Base-by-base conservation (phyloP, 768 basidiomycete species). In the Sistotremastrum niveocremeum region DNA sequence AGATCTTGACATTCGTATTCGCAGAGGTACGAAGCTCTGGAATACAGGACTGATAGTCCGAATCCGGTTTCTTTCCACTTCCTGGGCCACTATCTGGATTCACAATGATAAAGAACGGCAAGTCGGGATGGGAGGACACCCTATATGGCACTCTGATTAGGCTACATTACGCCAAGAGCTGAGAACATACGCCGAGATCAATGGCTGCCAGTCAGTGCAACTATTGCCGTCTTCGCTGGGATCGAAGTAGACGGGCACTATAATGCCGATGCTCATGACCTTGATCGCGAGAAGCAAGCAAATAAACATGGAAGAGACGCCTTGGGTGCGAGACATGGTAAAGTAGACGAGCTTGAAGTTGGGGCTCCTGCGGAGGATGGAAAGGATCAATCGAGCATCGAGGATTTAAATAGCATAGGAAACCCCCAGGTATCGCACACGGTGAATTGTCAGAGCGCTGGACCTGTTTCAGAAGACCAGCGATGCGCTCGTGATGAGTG, bases 11-110 rank as follows among this genome's bases (percentile, higher is more conserved):
- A 31, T 65, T 66, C 1, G 36, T 49, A 39, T 33, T 50, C 10
- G 37, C 37, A 20, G 20, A 20, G 20, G 20, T 20, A 51, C 29
- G 57, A 49, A 52, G 43, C 20, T 30, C 54, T 31, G 46, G 45
- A 10, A 61, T 51, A 48, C 65, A 64, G 4, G 52, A 41, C 48
- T 63, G 62, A 45, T 60, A 66, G 42, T 52, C 54, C 0, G 56
- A 12, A 42, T 59, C 60, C 5, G 62, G 62, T 46, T 63, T 60
- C 3, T 55, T 49, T 34, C 48, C 54, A 0, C 45, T 46, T 4
- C 60, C 62, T 4, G 64, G 64, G 2, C 64, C 62, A 31, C 56
- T 61, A 42, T 47, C 45, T 1, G 63, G 64, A 48, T 66, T 63
- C 31, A 63, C 49, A 33, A 66, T 47, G 33, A 64, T 34, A 45